These are phyloP conservation scores for Peronospora destructor DNA, from an alignment of 352 stramenopile genomes.

Conservation along the genomic window DNA sequence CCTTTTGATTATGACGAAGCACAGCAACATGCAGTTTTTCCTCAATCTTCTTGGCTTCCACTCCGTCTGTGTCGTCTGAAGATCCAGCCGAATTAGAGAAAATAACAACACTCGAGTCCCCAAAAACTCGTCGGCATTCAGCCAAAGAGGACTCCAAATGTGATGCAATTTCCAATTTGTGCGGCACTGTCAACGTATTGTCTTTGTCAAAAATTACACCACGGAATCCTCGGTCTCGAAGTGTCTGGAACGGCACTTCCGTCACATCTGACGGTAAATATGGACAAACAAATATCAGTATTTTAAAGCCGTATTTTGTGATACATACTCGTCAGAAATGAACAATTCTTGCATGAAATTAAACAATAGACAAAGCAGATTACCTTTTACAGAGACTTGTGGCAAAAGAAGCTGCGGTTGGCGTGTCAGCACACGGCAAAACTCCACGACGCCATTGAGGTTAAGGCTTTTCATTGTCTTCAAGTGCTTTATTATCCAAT, in stretches of 20 bases:
- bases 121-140: constrained; percentile 88
- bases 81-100: constrained; percentile 95
- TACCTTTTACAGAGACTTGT: constrained; percentile 77
- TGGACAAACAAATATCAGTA: neutral
- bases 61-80: constrained; percentile 82
- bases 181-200: constrained; percentile 93
- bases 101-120: constrained; percentile 82
- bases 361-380: constrained; percentile 4
- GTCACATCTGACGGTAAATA: constrained; percentile 49
- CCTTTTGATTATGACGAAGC: constrained; percentile 88
- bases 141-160: constrained; percentile 58
- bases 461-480: constrained; percentile 65
- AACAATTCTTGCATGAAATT: neutral
- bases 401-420: constrained; percentile 70
- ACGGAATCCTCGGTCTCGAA: constrained; percentile 82
- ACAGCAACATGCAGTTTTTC: constrained; percentile 75
- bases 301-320: constrained; percentile 2
- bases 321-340: neutral
- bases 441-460: constrained; percentile 67
- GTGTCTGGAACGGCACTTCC: constrained; percentile 73
- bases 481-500: constrained; percentile 9
- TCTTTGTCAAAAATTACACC: constrained; percentile 96
- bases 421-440: constrained; percentile 65
- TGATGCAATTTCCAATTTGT: constrained; percentile 76
- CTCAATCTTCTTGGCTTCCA: constrained; percentile 79